A percentile compares a stretch with the other conserved stretches of the same genome.
Evolutionary conservation across 2,329 filamentous ascomycete species (phyloP).

Genomic region (Cladosporium colombiae): DNA sequence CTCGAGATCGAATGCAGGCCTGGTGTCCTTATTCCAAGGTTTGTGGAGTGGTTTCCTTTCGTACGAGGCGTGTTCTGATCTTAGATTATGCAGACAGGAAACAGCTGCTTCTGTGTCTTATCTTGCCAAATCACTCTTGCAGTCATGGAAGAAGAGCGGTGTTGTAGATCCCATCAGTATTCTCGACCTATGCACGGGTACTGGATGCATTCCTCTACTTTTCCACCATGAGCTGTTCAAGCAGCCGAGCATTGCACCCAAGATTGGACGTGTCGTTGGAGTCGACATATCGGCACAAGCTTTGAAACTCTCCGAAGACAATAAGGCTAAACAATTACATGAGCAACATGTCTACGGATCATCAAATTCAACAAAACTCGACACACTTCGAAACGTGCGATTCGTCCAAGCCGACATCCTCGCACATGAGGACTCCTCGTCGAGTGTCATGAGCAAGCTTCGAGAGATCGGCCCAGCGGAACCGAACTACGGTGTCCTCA

Average conservation of each 20-base stretch:
- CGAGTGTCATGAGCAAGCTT: neutral
- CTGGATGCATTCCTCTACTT: conserved; percentile 83
- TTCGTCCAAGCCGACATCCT: conserved; percentile 41
- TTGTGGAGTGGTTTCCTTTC: conserved; percentile 24
- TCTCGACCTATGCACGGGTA: conserved; percentile 86
- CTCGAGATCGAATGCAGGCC: conserved; percentile 74
- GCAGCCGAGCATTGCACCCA: conserved; percentile 40
- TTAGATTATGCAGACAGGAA: conserved; percentile 42
- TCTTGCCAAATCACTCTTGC: conserved; percentile 35
- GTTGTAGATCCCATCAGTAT: conserved; percentile 54
- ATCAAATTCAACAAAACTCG: neutral
- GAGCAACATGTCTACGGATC: conserved; percentile 15
- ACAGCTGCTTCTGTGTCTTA: conserved; percentile 46
- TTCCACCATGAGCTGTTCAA: conserved; percentile 62
- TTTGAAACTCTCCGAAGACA: conserved; percentile 64
- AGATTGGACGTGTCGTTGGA: conserved; percentile 55
- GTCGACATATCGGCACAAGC: conserved; percentile 72
- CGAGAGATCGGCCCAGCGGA: neutral
- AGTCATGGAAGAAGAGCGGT: conserved; percentile 20
- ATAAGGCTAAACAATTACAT: conserved; percentile 54
- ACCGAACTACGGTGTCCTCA: conserved; percentile 59
- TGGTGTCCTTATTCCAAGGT: conserved; percentile 84
- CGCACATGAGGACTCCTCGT: neutral
- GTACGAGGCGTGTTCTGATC: conserved; percentile 19
- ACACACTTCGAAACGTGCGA: conserved; percentile 26